Evolutionary conservation across 2,329 filamentous ascomycete genomes (phyloP).

Genomic region (Chaetoscypha palmicola): DNA sequence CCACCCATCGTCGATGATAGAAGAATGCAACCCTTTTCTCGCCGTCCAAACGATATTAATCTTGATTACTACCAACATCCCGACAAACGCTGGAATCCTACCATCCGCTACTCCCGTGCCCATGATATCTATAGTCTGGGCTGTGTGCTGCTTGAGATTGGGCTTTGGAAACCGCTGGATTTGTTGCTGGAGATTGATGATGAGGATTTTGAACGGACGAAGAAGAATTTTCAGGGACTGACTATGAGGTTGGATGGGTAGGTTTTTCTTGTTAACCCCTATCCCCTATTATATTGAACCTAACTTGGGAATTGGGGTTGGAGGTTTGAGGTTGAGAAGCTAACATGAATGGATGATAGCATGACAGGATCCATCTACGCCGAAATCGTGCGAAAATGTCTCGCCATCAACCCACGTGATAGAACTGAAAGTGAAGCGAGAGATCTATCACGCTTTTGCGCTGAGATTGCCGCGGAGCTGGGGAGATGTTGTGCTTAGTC

Average conservation of each 20-base stretch:
- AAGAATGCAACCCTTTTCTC: constrained; percentile 33
- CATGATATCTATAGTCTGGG: constrained; percentile 43
- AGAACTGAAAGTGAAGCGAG: constrained; percentile 16
- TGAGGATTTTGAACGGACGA: constrained; percentile 20
- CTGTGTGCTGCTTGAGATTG: constrained; percentile 44
- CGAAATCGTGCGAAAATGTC: constrained; percentile 21
- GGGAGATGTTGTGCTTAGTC: constrained; percentile 21
- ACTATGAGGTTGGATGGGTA: constrained; percentile 24
- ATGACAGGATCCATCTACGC: constrained; percentile 21
- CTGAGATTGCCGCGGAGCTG: constrained; percentile 18
- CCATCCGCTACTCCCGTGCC: constrained; percentile 30
- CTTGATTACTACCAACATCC: constrained; percentile 27
- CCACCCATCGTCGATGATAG: no score
- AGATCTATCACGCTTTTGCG: constrained; percentile 18
- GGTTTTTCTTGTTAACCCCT: no score
- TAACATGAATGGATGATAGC: constrained; percentile 7
- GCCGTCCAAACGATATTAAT: constrained; percentile 29
- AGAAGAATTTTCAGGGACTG: constrained; percentile 18
- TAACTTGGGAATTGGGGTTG: not conserved
- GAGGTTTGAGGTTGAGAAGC: not conserved
- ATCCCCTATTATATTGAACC: no score
- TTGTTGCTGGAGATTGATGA: constrained; percentile 19
- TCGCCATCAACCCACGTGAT: constrained; percentile 18
- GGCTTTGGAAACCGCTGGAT: constrained; percentile 40
- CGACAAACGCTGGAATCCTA: constrained; percentile 20